These are phyloP conservation scores for Gossypium schwendimanii DNA, from an alignment of 441 rosid species.

Conservation along the genomic window DNA sequence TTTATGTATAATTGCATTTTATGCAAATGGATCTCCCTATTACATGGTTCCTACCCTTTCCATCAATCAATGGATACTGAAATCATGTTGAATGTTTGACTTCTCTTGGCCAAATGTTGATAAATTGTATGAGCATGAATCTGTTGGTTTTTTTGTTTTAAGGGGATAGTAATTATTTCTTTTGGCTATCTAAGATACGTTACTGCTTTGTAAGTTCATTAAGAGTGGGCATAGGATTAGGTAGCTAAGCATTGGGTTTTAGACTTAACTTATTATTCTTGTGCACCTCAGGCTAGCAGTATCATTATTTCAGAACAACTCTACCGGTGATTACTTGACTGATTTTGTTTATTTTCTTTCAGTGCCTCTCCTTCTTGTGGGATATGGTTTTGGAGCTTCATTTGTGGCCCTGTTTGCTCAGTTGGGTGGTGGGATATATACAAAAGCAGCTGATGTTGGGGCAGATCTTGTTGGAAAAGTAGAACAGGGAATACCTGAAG, in stretches of 20 bases:
- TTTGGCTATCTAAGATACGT: not conserved
- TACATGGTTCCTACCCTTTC: not conserved
- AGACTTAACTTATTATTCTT: not conserved
- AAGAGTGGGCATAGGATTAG: not conserved
- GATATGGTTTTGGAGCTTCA: conserved; percentile 99
- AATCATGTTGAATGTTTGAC: not conserved
- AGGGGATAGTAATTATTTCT: not conserved
- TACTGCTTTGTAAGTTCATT: not conserved
- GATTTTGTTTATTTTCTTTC: conserved; percentile 20
- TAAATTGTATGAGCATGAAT: not conserved
- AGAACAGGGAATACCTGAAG: conserved; percentile 98
- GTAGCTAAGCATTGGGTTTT: too few species aligned
- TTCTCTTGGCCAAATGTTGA: not conserved
- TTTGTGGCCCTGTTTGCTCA: conserved; percentile 99
- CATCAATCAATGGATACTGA: not conserved
- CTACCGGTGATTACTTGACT: conserved; percentile 8
- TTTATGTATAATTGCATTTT: not conserved
- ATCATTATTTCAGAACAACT: not conserved
- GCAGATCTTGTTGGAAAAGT: conserved; percentile 99
- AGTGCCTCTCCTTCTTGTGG: conserved; percentile 98
- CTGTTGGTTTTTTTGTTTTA: not conserved
- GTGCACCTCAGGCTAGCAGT: not conserved
- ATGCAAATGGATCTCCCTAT: not conserved
- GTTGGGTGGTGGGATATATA: conserved; percentile 97
- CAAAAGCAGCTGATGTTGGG: conserved; percentile 99